Percentiles rank a stretch among this genome's conserved stretches.
These are phyloP conservation scores for Pleurotus cornucopiae DNA, from an alignment of 768 basidiomycete species.

Conservation along the genomic window DNA sequence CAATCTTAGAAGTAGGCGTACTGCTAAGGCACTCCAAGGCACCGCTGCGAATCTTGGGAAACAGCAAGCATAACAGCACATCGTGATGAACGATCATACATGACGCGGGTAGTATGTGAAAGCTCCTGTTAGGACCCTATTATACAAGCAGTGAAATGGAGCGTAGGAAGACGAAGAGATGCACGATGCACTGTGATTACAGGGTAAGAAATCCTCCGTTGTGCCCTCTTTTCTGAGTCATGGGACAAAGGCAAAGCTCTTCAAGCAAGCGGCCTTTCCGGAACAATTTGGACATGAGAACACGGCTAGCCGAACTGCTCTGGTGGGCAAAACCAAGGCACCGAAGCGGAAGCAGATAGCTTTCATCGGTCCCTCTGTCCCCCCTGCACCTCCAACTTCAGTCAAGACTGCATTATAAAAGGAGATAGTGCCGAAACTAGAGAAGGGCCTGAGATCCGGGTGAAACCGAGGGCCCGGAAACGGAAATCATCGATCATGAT, in stretches of 20 bases:
- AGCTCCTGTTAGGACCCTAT: neutral
- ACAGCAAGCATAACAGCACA: too few relatives aligned
- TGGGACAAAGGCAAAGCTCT: too few relatives aligned
- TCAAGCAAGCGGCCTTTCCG: too few relatives aligned
- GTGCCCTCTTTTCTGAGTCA: too few relatives aligned
- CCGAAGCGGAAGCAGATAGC: neutral
- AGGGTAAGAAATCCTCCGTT: neutral
- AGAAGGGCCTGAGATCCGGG: neutral
- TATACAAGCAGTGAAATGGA: neutral
- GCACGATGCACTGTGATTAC: neutral
- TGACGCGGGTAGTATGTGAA: too few relatives aligned
- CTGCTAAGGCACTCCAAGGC: too few relatives aligned
- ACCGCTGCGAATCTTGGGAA: too few relatives aligned
- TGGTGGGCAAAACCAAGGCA: neutral
- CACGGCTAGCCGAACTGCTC: neutral
- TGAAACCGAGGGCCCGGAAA: neutral
- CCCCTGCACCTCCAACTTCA: neutral
- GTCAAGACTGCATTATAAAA: neutral
- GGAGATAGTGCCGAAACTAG: neutral
- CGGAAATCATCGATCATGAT: conserved; percentile 30
- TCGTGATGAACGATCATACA: too few relatives aligned
- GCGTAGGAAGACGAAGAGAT: neutral
- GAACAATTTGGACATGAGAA: too few relatives aligned
- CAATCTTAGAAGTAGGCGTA: too few relatives aligned
- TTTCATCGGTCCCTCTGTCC: neutral